Conservation (phyloP, 1,284 basidiomycete genomes). For the Rhodotorula mucilaginosa region DNA sequence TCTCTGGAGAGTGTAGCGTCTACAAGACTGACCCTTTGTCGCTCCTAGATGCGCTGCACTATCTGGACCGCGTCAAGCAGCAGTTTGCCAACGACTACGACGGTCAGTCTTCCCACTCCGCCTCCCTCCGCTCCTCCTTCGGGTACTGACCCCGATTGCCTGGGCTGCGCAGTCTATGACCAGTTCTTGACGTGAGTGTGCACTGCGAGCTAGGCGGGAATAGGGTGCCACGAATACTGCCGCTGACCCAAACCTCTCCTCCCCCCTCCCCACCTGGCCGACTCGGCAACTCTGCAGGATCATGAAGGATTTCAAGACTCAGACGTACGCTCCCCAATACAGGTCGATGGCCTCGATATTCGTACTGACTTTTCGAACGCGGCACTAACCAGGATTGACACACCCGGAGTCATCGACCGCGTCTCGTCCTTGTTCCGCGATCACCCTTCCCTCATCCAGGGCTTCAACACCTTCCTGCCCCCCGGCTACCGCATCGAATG, state of each 20-base stretch:
- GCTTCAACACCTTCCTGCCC: conserved; percentile 98
- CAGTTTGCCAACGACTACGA: conserved; percentile 41
- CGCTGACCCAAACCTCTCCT: background rate
- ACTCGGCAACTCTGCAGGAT: conserved; percentile 17
- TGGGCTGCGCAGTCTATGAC: conserved; percentile 43
- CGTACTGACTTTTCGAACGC: background rate
- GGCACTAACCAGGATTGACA: conserved; percentile 75
- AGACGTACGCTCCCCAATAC: conserved; percentile 63
- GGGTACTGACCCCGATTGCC: background rate
- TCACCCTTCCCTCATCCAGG: conserved; percentile 89
- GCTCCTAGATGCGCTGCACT: conserved; percentile 27
- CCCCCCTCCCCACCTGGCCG: background rate
- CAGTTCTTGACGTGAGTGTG: conserved; percentile 66
- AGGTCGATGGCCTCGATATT: background rate
- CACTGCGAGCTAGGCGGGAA: too few species aligned
- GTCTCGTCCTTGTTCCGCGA: conserved; percentile 94
- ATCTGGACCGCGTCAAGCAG: conserved; percentile 41
- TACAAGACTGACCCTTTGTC: background rate
- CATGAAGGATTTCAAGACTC: conserved; percentile 90
- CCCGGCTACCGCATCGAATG: conserved; percentile 96
- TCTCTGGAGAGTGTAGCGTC: background rate
- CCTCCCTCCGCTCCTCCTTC: background rate
- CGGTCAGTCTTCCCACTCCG: conserved; percentile 14
- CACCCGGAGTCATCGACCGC: conserved; percentile 95
- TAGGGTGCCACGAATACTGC: too few species aligned